phyloP scores from a whole-genome alignment of 192 early-diverging fungal genomes.

The Phlyctochytrium bullatum region DNA sequence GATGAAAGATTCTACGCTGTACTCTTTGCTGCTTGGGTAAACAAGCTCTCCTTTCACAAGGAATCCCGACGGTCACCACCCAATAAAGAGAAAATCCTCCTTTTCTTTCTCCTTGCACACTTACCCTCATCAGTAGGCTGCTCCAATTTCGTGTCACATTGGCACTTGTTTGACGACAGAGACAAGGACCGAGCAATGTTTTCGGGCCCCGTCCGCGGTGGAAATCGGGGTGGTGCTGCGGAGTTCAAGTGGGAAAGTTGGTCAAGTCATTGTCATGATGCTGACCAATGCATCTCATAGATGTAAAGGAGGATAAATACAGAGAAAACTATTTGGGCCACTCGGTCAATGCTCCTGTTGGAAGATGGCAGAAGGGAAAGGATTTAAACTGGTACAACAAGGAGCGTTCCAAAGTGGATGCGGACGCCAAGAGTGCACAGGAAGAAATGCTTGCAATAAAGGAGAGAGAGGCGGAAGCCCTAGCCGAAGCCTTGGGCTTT shows the following conservation, averaged over 20 bases:
- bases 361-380: conserved; percentile 70
- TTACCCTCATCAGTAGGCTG: too few species aligned
- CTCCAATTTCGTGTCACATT: too few species aligned
- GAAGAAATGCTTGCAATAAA: conserved; percentile 36
- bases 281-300: neutral
- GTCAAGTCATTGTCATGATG: conserved; percentile 31
- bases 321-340: conserved; percentile 85
- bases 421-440: conserved; percentile 33
- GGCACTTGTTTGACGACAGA: too few species aligned
- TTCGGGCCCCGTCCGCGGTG: too few species aligned
- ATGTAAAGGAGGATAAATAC: conserved; percentile 54
- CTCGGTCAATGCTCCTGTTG: conserved; percentile 74
- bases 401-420: too few species aligned
- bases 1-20: too few species aligned
- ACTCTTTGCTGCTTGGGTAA: too few species aligned
- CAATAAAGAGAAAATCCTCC: too few species aligned
- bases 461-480: conserved; percentile 35
- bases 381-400: conserved; percentile 68
- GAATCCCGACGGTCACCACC: too few species aligned
- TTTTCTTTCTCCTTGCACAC: too few species aligned
- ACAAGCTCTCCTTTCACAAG: too few species aligned
- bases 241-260: conserved; percentile 54
- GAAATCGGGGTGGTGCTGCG: conserved; percentile 40
- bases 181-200: too few species aligned
- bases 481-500: conserved; percentile 40